A percentile compares a stretch with the other conserved stretches of the same genome.
Evolutionary conservation across 495 filamentous ascomycete genomes (phyloP).

Genomic region (Thermothielavioides terrestris): DNA sequence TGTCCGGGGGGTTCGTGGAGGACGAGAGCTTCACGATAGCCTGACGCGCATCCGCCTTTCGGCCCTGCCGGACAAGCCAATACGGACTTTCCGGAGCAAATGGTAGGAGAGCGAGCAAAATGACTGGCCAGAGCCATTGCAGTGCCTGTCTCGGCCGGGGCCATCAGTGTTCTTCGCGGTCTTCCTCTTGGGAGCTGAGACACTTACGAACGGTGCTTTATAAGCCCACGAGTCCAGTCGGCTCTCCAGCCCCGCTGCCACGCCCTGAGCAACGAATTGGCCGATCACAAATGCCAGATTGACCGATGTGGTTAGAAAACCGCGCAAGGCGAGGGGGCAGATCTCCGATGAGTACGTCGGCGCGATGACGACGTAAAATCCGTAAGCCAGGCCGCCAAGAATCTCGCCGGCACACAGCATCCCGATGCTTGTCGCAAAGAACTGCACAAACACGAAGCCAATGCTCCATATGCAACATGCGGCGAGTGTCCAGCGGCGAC

Average conservation of each 20-base stretch:
- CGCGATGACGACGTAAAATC: slow-evolving; percentile 46
- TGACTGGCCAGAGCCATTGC: slow-evolving; percentile 59
- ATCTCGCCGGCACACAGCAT: slow-evolving; percentile 44
- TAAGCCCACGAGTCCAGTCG: slow-evolving; percentile 41
- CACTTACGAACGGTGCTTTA: slow-evolving; percentile 44
- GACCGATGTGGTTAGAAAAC: slow-evolving; percentile 49
- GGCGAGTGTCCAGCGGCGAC: slow-evolving; percentile 39
- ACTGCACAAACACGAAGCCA: slow-evolving; percentile 48
- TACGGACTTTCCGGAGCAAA: slow-evolving; percentile 57
- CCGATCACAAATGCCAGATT: slow-evolving; percentile 63
- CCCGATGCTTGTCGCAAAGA: slow-evolving; percentile 42
- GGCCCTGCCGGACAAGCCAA: slow-evolving; percentile 55
- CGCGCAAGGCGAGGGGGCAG: slow-evolving; percentile 48
- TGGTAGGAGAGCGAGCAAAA: slow-evolving; percentile 46
- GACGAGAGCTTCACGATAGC: slow-evolving; percentile 38
- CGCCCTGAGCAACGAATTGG: slow-evolving; percentile 48
- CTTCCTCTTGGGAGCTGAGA: background rate
- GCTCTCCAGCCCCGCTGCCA: slow-evolving; percentile 42
- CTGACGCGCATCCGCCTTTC: slow-evolving; percentile 38
- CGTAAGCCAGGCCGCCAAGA: slow-evolving; percentile 44
- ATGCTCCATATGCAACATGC: slow-evolving; percentile 34
- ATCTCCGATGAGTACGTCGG: slow-evolving; percentile 58
- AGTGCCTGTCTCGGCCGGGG: slow-evolving; percentile 8
- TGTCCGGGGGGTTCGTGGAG: slow-evolving; percentile 7
- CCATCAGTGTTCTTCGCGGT: too few relatives aligned